Evolutionary conservation across 306 rosid genomes (phyloP), one percentile per base, ranked within the genome.

Genomic region (Malus sieversii): DNA sequence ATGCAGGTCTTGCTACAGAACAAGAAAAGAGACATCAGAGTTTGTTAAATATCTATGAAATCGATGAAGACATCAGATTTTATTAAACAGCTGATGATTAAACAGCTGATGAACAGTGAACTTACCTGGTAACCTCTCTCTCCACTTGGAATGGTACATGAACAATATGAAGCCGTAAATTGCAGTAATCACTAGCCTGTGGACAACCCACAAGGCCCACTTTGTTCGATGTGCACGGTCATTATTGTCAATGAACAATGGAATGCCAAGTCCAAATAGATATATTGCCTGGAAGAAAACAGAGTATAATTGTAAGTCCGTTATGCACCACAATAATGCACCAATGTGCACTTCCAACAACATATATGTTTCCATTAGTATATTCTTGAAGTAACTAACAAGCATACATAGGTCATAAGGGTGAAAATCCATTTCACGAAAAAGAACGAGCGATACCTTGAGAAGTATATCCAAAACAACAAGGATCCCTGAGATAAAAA

Each of bases 111-210:
- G 55, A 27, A 27, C 27, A 27, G 27, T 27, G 27, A 70, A 73
- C 87, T 82, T 77, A 94, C 98, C 97, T 10, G 96, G 98, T 79
- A 94, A 82, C 80, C 93, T 87, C 63, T 93, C 97, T 77, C 91
- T 90, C 96, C 97, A 92, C 81, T 83, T 90, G 79, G 98, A 93
- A 82, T 93, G 96, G 78, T 91, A 94, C 91, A 94, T 90, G 82
- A 85, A 87, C 87, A 94, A 74, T 79, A 90, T 88, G 75, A 81
- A 66, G 68, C 91, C 93, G 78, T 94, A 94, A 45, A 87, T 87
- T 57, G 86, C 81, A 42, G 97, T 87, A 8, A 91, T 88, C 55
- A 90, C 71, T 73, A 94, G 86, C 82, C 82, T 89, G 78, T 94
- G 98, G 80, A 91, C 35, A 73, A 90, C 90, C 98, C 94, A 93